Percentiles rank a stretch among this genome's conserved stretches.
Evolutionary conservation across 768 basidiomycete genomes (phyloP).

Genomic region (Lactarius quietus): DNA sequence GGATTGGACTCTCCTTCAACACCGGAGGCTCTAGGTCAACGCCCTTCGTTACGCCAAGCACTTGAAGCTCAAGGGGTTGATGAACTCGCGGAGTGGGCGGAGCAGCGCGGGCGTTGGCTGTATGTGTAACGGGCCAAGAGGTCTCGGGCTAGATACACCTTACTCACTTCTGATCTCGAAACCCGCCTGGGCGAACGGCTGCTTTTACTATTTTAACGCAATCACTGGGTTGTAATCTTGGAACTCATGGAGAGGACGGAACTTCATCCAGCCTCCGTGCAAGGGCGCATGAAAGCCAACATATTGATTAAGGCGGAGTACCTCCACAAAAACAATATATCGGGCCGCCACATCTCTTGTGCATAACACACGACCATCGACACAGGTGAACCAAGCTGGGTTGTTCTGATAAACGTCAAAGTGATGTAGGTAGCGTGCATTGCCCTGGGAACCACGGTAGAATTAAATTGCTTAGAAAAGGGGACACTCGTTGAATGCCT

Average conservation of each 20-base stretch:
- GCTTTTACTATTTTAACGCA: not conserved
- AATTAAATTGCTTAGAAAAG: not conserved
- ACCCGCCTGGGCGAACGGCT: not conserved
- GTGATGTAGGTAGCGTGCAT: not conserved
- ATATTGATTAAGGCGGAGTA: not conserved
- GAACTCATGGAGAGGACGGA: not conserved
- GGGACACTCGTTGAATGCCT: not conserved
- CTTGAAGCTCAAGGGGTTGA: constrained; percentile 32
- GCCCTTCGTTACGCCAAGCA: constrained; percentile 22
- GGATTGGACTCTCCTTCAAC: constrained; percentile 29
- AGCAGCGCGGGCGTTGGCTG: constrained; percentile 38
- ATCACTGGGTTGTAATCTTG: not conserved
- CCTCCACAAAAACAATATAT: not conserved
- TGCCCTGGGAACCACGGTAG: not conserved
- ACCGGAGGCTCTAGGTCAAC: constrained; percentile 24
- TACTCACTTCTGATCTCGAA: not conserved
- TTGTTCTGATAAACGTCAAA: not conserved
- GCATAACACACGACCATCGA: not conserved
- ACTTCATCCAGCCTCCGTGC: not conserved
- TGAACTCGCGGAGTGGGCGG: constrained; percentile 38
- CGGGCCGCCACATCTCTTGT: not conserved
- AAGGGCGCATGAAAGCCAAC: not conserved
- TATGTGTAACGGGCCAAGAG: constrained; percentile 33
- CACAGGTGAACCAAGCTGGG: not conserved
- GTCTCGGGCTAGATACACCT: not conserved